These are phyloP conservation scores for Peribolospora kevripleyi DNA, from an alignment of 768 basidiomycete genomes.

Conservation along the genomic window DNA sequence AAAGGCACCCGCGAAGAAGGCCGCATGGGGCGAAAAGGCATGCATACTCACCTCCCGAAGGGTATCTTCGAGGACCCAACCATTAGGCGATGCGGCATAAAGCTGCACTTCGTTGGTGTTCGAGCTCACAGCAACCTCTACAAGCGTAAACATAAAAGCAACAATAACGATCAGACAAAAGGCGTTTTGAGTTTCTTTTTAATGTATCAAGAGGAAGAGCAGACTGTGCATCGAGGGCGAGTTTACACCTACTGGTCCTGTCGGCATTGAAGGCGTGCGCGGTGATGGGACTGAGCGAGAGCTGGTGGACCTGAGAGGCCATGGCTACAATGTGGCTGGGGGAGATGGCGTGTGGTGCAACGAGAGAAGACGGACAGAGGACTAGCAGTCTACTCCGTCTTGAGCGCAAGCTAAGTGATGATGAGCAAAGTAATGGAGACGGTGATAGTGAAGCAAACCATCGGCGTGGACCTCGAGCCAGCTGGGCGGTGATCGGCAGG, in stretches of 20 bases:
- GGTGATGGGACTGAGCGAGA: conserved; percentile 64
- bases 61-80: conserved; percentile 32
- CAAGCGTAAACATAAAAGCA: conserved; percentile 3
- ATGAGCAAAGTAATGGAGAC: not conserved
- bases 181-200: conserved; percentile 1
- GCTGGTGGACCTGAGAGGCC: conserved; percentile 49
- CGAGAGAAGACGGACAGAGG: conserved; percentile 27
- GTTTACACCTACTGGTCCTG: conserved; percentile 40
- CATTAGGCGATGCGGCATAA: conserved; percentile 34
- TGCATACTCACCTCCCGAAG: conserved; percentile 46
- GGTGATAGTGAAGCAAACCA: no score
- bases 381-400: conserved; percentile 54
- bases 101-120: conserved; percentile 72
- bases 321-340: conserved; percentile 17
- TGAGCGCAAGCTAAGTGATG: not conserved
- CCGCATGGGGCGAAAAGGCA: no score
- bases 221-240: not conserved
- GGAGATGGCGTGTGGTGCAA: not conserved
- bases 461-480: not conserved
- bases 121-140: conserved; percentile 71
- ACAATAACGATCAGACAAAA: not conserved
- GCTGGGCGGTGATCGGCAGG: not conserved
- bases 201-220: not conserved
- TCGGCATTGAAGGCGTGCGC: conserved; percentile 79
- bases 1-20: not conserved